Evolutionary conservation across 2,329 filamentous ascomycete genomes (phyloP).

Genomic region (Tolypocladium tropicale): DNA sequence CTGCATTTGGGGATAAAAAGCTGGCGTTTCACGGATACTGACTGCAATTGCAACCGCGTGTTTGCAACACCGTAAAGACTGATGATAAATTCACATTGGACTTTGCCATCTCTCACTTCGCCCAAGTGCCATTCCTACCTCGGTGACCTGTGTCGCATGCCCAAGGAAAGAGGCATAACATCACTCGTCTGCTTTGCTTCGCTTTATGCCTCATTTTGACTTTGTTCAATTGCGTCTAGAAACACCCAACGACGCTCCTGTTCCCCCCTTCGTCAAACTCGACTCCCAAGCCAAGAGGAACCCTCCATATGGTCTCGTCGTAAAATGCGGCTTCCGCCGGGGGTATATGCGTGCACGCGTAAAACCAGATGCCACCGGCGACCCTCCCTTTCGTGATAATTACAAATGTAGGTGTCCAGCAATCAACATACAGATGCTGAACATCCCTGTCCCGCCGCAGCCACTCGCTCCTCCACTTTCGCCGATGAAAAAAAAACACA

Average conservation of each 20-base stretch:
- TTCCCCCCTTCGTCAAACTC: background rate
- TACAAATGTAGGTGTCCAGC: background rate
- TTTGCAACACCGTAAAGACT: background rate
- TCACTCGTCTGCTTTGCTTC: background rate
- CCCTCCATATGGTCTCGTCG: background rate
- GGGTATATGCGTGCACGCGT: background rate
- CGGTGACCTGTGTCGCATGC: background rate
- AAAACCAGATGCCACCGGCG: background rate
- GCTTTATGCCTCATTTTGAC: background rate
- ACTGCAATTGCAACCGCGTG: background rate
- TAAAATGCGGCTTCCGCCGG: background rate
- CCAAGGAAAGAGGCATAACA: background rate
- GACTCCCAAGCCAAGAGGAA: background rate
- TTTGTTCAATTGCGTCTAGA: background rate
- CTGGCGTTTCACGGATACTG: constrained; percentile 5
- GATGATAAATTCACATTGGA: background rate
- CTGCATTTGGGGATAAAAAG: constrained; percentile 3
- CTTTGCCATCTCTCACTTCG: background rate
- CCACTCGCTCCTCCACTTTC: background rate
- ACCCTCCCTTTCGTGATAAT: background rate
- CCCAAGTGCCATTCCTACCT: background rate
- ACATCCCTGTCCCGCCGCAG: background rate
- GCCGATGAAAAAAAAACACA: background rate
- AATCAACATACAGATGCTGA: background rate
- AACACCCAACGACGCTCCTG: no score